A percentile compares a stretch with the other conserved stretches of the same genome.
These are phyloP conservation scores for Neofusicoccum umdonicola DNA, from an alignment of 2,329 filamentous ascomycete genomes.

Conservation along the genomic window DNA sequence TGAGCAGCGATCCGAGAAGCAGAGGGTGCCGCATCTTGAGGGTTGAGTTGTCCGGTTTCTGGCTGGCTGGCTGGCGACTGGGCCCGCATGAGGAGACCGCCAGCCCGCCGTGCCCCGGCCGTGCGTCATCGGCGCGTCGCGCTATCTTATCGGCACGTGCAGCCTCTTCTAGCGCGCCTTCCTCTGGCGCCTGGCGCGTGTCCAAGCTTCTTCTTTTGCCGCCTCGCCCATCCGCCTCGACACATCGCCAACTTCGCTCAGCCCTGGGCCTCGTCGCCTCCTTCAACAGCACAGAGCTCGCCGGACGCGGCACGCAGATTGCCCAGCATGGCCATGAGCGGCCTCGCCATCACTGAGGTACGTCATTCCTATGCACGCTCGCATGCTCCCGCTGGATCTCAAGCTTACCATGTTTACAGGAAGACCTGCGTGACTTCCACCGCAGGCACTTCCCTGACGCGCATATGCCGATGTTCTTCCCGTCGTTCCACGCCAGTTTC, in stretches of 20 bases:
- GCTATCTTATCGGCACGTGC: constrained; percentile 6
- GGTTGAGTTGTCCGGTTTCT: not conserved
- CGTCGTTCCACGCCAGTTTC: constrained; percentile 23
- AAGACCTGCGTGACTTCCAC: constrained; percentile 45
- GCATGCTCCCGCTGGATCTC: not conserved
- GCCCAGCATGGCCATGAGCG: not conserved
- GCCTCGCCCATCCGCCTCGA: not conserved
- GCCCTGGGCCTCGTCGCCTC: not conserved
- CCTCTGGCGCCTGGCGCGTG: not conserved
- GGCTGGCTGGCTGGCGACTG: not conserved
- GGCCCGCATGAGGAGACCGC: not conserved
- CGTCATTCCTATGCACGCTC: too few species aligned
- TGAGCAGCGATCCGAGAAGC: not conserved
- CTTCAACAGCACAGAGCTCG: not conserved
- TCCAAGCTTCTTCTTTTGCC: not conserved
- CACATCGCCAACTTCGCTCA: not conserved
- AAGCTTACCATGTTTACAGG: constrained; percentile 29
- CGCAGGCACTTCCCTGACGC: constrained; percentile 43
- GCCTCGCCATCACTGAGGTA: not conserved
- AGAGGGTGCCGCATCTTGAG: constrained; percentile 6
- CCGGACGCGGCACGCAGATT: not conserved
- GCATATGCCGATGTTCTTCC: constrained; percentile 31
- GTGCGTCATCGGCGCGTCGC: constrained; percentile 4
- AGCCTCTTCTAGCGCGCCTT: not conserved
- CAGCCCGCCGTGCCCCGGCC: not conserved